phyloP scores from a whole-genome alignment of 2,329 filamentous ascomycete species.

The Microsporum audouinii region DNA sequence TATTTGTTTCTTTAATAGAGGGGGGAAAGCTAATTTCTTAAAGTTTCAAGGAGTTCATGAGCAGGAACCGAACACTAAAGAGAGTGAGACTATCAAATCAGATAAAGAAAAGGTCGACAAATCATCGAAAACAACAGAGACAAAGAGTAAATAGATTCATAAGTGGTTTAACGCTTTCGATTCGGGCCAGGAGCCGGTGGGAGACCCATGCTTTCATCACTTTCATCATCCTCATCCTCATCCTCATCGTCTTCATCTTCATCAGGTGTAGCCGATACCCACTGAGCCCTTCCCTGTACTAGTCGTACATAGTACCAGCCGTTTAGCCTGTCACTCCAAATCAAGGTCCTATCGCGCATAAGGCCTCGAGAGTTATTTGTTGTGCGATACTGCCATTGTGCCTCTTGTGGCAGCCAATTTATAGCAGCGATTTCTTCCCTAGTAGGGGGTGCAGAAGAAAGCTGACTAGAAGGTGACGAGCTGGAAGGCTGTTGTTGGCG shows the following conservation, averaged over 20 bases:
- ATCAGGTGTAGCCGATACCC: not conserved
- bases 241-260: not conserved
- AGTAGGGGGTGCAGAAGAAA: not conserved
- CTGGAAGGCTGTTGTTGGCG: not conserved
- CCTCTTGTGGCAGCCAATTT: not conserved
- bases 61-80: not conserved
- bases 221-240: not conserved
- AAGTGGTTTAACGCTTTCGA: not conserved
- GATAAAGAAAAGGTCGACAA: not conserved
- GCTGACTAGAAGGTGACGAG: not conserved
- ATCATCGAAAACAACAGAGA: not conserved
- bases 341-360: not conserved
- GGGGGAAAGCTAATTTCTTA: too few relatives aligned
- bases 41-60: too few relatives aligned
- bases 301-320: not conserved
- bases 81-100: not conserved
- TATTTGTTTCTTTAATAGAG: too few relatives aligned
- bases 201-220: not conserved
- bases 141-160: not conserved
- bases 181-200: not conserved
- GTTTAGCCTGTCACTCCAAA: not conserved
- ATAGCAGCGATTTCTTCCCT: not conserved
- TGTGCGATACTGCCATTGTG: not conserved
- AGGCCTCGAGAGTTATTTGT: not conserved
- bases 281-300: not conserved